Evolutionary conservation across 495 filamentous ascomycete genomes (phyloP).

Genomic region (Lichenothelia convexa): DNA sequence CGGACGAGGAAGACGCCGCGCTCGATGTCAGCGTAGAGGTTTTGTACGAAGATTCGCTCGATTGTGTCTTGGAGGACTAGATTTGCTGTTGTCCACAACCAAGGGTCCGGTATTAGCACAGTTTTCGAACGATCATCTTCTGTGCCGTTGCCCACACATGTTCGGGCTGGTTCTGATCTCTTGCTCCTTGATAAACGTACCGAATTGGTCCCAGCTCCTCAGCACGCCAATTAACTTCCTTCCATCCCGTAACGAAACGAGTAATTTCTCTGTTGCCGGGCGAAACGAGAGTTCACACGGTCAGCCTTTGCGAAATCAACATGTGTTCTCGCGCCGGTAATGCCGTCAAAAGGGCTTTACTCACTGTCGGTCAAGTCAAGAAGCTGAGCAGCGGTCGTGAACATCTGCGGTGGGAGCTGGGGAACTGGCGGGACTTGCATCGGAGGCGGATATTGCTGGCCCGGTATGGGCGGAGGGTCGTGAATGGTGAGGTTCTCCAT

Average conservation of each 20-base stretch:
- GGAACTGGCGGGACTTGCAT: conserved; percentile 20
- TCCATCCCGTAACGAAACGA: conserved; percentile 78
- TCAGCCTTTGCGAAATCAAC: conserved; percentile 3
- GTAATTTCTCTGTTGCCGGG: conserved; percentile 71
- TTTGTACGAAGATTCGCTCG: conserved; percentile 60
- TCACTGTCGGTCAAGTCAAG: conserved; percentile 93
- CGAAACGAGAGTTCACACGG: background rate
- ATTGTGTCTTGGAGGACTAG: conserved; percentile 80
- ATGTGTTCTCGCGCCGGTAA: background rate
- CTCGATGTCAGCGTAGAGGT: conserved; percentile 60
- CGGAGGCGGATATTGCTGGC: background rate
- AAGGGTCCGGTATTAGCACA: conserved; percentile 1
- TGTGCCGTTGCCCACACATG: background rate
- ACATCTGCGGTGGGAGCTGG: conserved; percentile 74
- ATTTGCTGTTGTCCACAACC: no score
- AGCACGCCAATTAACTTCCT: conserved; percentile 83
- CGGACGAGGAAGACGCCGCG: conserved; percentile 76
- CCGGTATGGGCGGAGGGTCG: conserved; percentile 3
- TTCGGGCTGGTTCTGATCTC: background rate
- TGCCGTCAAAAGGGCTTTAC: conserved; percentile 15
- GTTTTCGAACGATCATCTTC: background rate
- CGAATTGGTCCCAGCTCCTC: conserved; percentile 95
- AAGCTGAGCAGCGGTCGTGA: conserved; percentile 89
- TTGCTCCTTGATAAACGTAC: conserved; percentile 29
- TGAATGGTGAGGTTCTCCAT: conserved; percentile 11